Percentiles rank a stretch among this genome's conserved stretches.
phyloP scores from a whole-genome alignment of 305 asterid genomes.

The Rubia peregrina region DNA sequence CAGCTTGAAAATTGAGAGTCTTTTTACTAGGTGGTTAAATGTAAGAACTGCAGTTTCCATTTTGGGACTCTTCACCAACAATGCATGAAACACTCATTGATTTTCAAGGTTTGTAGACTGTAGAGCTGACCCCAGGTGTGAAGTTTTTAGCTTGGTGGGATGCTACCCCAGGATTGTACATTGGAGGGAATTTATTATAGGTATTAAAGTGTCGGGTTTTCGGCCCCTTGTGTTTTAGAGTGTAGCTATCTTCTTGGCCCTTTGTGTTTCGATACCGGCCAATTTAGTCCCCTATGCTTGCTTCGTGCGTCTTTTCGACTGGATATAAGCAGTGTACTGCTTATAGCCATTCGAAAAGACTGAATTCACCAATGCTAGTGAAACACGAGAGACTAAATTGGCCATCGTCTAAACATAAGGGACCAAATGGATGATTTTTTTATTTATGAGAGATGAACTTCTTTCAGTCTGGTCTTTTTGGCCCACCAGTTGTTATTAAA shows the following conservation, averaged over 20 bases:
- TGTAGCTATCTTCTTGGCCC: not conserved
- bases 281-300: not conserved
- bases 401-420: conserved; percentile 25
- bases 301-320: not conserved
- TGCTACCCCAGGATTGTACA: conserved; percentile 24
- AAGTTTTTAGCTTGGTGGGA: conserved; percentile 34
- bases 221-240: not conserved
- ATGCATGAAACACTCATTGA: conserved; percentile 32
- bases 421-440: conserved; percentile 11
- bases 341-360: not conserved
- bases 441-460: conserved; percentile 14
- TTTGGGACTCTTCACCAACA: conserved; percentile 14
- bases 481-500: conserved; percentile 31
- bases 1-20: not conserved
- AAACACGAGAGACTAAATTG: not conserved
- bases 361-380: not conserved
- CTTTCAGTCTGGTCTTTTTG: conserved; percentile 17
- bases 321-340: not conserved
- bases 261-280: not conserved
- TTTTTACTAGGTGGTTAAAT: no score
- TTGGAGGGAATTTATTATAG: not conserved
- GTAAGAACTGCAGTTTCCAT: not conserved
- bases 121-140: conserved; percentile 28
- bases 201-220: not conserved
- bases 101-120: conserved; percentile 16